Evolutionary conservation across 352 stramenopile species (phyloP).

Genomic region (Thalassiosira hispida): DNA sequence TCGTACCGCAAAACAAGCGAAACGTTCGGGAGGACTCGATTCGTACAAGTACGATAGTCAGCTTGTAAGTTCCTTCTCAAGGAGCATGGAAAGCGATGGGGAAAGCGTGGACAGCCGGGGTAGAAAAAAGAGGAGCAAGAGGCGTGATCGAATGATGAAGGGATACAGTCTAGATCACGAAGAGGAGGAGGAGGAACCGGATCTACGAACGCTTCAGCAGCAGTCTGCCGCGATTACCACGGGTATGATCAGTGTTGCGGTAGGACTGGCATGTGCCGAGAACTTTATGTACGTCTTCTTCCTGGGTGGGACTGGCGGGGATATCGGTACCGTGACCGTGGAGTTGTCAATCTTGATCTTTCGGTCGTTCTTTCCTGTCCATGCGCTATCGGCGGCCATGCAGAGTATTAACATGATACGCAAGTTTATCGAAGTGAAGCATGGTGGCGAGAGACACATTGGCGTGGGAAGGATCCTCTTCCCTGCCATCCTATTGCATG

Average conservation of each 20-base stretch:
- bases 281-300: slow-evolving; percentile 85
- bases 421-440: slow-evolving; percentile 79
- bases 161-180: slow-evolving; percentile 25
- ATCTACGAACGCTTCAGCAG: slow-evolving; percentile 74
- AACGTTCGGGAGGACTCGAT: slow-evolving; percentile 55
- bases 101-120: slow-evolving; percentile 35
- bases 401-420: slow-evolving; percentile 82
- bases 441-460: slow-evolving; percentile 58
- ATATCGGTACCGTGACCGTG: slow-evolving; percentile 44
- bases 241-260: slow-evolving; percentile 81
- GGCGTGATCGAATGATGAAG: slow-evolving; percentile 25
- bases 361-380: slow-evolving; percentile 79
- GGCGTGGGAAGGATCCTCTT: slow-evolving; percentile 80
- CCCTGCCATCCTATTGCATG: slow-evolving; percentile 80
- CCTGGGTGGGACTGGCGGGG: slow-evolving; percentile 52
- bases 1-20: slow-evolving; percentile 56
- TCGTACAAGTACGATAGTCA: slow-evolving; percentile 52
- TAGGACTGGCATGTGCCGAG: slow-evolving; percentile 81
- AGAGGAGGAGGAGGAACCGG: slow-evolving; percentile 68
- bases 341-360: slow-evolving; percentile 81
- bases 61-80: slow-evolving; percentile 46
- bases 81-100: slow-evolving; percentile 23
- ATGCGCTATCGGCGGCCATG: slow-evolving; percentile 79
- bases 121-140: slow-evolving; percentile 12
- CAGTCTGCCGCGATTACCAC: slow-evolving; percentile 79